Evolutionary conservation across 176 grass and related monocot genomes (phyloP).

Genomic region (Guadua angustifolia): DNA sequence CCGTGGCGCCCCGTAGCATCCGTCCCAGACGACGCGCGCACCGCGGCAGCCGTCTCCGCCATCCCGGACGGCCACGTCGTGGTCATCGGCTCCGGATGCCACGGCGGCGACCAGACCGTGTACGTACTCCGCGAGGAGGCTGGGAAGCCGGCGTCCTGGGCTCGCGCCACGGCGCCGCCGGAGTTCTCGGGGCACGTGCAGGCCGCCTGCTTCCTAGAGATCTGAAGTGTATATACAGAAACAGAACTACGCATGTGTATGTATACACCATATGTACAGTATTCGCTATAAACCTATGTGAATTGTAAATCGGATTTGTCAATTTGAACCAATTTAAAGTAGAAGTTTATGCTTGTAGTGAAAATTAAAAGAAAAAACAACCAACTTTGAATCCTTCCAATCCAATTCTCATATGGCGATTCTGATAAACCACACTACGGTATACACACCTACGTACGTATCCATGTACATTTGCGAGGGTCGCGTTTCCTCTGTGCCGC

Average conservation of each 20-base stretch:
- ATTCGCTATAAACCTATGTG: too few relatives aligned
- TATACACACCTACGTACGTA: not conserved
- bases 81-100: constrained; percentile 61
- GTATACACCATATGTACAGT: too few relatives aligned
- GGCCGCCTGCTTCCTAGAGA: constrained; percentile 58
- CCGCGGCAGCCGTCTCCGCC: constrained; percentile 36
- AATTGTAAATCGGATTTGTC: too few relatives aligned
- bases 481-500: not conserved
- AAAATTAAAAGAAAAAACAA: too few relatives aligned
- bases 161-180: constrained; percentile 34
- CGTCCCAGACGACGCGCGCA: constrained; percentile 64
- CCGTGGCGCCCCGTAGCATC: constrained; percentile 58
- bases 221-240: constrained; percentile 42
- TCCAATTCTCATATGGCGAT: too few relatives aligned
- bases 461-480: not conserved
- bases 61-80: constrained; percentile 51
- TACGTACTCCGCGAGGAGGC: constrained; percentile 55
- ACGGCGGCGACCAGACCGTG: constrained; percentile 58
- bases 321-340: too few relatives aligned
- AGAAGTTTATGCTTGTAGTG: too few relatives aligned
- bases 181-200: constrained; percentile 84
- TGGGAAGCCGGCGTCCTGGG: constrained; percentile 55
- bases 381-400: too few relatives aligned
- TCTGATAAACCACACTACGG: too few relatives aligned
- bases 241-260: not conserved